Base-by-base conservation (phyloP, 2,329 filamentous ascomycete species). In the Epichloe gansuensis region DNA sequence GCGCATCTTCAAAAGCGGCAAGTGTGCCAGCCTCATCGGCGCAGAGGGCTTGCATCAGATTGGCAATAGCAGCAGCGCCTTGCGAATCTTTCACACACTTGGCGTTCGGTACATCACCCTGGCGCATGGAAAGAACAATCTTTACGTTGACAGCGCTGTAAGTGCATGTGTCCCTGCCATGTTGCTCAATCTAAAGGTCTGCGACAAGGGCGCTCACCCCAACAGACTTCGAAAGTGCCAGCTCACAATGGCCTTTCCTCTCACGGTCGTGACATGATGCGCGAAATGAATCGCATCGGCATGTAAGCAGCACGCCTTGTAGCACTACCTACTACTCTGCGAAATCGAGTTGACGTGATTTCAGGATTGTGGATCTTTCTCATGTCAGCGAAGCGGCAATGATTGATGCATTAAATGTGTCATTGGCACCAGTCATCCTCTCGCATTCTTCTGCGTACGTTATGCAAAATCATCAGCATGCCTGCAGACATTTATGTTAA, bases 21-120 rank as follows among this genome's bases (percentile, higher is more conserved):
- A 79, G 59, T 73, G 94, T 48, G 85, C 93, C 17, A 48, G 44
- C 5, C 86, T 87, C 0, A 70, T 91, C 4, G 87, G 84, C 3
- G 81, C 94, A 50, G 89, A 95, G 69, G 91, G 91, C 3, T 77
- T 96, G 7, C 91, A 97, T 64, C 91, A 95, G 61, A 94, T 97
- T 59, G 90, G 89, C 53, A 95, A 96, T 69, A 87, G 82, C 1
- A 73, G 83, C 25, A 76, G 85, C 41, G 89, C 82, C 51, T 73
- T 97, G 9, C 82, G 91, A 6, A 74, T 80, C 25, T 95, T 84
- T 66, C 74, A 93, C 65, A 72, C 77, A 3, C 74, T 95, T 3
- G 91, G 91, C 2, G 89, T 90, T 5, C 82, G 89, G 48, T 96
- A 96, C 62, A 83, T 84, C 17, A 96, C 90, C 0, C 72, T 97